Evolutionary conservation across 2,329 filamentous ascomycete genomes (phyloP), one percentile per base, ranked within the genome.

Genomic region (Fusarium pseudograminearum): DNA sequence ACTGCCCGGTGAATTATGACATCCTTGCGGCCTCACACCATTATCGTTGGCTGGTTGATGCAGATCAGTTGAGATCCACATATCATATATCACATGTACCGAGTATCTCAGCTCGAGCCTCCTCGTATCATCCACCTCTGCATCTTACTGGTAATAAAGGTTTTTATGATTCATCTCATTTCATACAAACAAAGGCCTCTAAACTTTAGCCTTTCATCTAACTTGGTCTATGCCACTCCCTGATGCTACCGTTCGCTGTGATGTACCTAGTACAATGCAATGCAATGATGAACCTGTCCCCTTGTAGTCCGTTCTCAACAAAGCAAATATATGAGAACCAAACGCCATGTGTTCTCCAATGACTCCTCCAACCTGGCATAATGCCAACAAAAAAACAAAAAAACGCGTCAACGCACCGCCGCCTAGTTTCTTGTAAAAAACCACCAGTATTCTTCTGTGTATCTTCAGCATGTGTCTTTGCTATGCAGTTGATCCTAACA

Each of bases 301-400:
- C 44, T 42, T 44, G 50, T 42, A 57, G 26, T 50, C 57, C 47
- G 55, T 42, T 38, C 53, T 61, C 57, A 56, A 41, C 24, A 69
- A 61, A 57, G 42, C 58, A 63, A 56, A 55, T 34, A 46, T 42
- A 51, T 44, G 54, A 55, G 54, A 70, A 57, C 45, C 38, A 59
- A 74, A 74, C 73, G 73, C 73, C 73, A 53, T 60, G 52, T 69
- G 57, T 65, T 71, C 56, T 67, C 41, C 59, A 65, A 61, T n/a
- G 61, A 72, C 59, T 67, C 59, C 64, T 55, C 47, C 62, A 65
- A 45, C 70, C 57, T 22, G 45, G 52, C 61, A 57, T 36, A 59
- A 47, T 45, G 57, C 40, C 57, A 54, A 58, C 55, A 58, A 69
- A 70, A 51, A 54, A 64, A 54, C 55, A 58, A 58, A 69, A 70